Evolutionary conservation across 768 basidiomycete genomes (phyloP).

Genomic region (Clavaria fumosa): DNA sequence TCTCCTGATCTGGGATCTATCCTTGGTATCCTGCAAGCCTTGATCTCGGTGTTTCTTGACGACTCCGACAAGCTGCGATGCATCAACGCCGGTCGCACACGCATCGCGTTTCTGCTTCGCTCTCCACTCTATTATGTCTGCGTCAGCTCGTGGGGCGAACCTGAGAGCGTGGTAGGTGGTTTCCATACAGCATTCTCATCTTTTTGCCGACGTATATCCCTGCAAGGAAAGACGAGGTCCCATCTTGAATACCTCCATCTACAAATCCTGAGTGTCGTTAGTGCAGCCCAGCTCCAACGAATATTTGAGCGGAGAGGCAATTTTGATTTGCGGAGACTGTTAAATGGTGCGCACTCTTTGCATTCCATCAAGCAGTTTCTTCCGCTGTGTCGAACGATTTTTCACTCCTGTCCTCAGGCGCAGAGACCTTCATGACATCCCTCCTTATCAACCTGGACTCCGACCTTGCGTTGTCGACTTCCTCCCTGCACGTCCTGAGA

Average conservation of each 20-base stretch:
- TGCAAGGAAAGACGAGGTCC: constrained; percentile 69
- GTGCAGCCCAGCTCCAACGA: constrained; percentile 64
- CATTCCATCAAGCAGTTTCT: background rate
- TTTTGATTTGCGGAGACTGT: constrained; percentile 70
- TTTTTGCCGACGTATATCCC: constrained; percentile 17
- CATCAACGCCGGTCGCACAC: constrained; percentile 67
- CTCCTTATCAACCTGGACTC: constrained; percentile 55
- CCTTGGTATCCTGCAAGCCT: constrained; percentile 87
- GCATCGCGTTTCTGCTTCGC: constrained; percentile 77
- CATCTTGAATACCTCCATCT: constrained; percentile 94
- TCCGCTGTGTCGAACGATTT: background rate
- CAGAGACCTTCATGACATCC: constrained; percentile 66
- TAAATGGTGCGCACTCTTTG: constrained; percentile 33
- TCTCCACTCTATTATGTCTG: constrained; percentile 87
- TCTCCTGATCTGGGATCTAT: constrained; percentile 54
- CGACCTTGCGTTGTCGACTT: constrained; percentile 70
- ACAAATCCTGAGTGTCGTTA: constrained; percentile 83
- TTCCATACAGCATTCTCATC: constrained; percentile 2
- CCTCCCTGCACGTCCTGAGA: constrained; percentile 68
- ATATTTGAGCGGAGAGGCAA: constrained; percentile 86
- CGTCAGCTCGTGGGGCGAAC: constrained; percentile 87
- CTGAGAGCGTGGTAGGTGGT: constrained; percentile 78
- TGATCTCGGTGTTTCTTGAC: constrained; percentile 91
- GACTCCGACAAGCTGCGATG: constrained; percentile 76
- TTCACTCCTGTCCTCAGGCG: too few species aligned